Percentiles rank a stretch among this genome's conserved stretches.
Conservation (phyloP, 1,284 basidiomycete genomes). For the Rugosomyces carneus region DNA sequence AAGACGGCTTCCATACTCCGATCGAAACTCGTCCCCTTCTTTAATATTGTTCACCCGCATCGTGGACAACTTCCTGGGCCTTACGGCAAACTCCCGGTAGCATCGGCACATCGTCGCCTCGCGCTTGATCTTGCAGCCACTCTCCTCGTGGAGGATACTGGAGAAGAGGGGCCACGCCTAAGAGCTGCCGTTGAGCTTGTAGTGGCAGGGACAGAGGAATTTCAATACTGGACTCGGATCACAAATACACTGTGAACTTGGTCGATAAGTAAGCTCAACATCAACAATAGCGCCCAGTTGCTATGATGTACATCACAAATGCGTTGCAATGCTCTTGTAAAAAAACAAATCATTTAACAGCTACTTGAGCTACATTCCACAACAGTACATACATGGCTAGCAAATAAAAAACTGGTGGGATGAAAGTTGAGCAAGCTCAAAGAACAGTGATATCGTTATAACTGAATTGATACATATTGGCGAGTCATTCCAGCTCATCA, state of each 20-base stretch:
- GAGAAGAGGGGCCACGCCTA: conserved; percentile 22
- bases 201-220: conserved; percentile 33
- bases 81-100: conserved; percentile 55
- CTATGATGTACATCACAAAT: no score
- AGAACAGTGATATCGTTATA: neutral
- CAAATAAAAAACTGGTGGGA: conserved; percentile 15
- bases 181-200: conserved; percentile 32
- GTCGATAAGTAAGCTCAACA: no score
- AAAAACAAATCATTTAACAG: neutral
- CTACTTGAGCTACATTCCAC: conserved; percentile 10
- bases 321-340: neutral
- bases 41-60: conserved; percentile 63
- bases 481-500: conserved; percentile 11
- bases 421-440: conserved; percentile 19
- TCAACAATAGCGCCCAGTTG: no score
- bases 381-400: conserved; percentile 21
- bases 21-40: conserved; percentile 69
- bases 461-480: conserved; percentile 1
- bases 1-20: conserved; percentile 42
- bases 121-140: conserved; percentile 32
- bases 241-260: neutral
- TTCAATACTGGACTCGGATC: conserved; percentile 37
- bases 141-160: conserved; percentile 17
- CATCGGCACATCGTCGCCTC: conserved; percentile 27
- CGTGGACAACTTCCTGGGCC: conserved; percentile 71